Evolutionary conservation across 768 basidiomycete species (phyloP), one percentile per base, ranked within the genome.

Genomic region (Mycena pura): DNA sequence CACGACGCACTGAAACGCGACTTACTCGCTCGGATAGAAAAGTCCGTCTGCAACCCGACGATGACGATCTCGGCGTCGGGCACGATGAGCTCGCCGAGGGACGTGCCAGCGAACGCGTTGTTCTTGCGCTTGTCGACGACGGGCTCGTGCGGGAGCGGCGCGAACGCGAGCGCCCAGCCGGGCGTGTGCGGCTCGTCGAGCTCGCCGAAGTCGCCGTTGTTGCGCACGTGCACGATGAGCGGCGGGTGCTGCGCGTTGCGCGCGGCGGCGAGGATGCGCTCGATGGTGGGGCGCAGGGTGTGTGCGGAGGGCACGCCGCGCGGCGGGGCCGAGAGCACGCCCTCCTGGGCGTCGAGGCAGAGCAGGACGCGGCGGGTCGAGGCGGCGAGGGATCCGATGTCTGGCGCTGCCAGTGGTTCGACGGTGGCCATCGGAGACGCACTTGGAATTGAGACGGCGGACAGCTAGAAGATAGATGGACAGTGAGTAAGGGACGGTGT

Each of bases 11-110:
- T 10, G 24, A 32, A 13, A 38, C 17, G 27, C 25, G 7, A 66
- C 68, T 46, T 34, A 71, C 70, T 84, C 38, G 82, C 81, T 29
- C 80, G 70, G 8, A 88, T 76, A 40, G 85, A 84, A 60, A 84
- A 88, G 73, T 90, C 88, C 66, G 86, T 87, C 72, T 87, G 86
- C 70, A 88, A 81, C 14, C 89, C 89, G 17, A 83, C 84, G 48
- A 90, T 80, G 49, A 90, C 79, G 49, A 90, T 78, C 77, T 89
- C 84, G 14, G 87, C 87, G 28, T 84, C 80, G 3, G 69, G 52
- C 0, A 81, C 78, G 32, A 91, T 74, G 40, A 86, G 68, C 3
- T 81, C 77, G 8, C 73, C 80, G 4, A 91, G 77, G 11, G 51
- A 62, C 19, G 88, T 90, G 11, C 86, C 86, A 0, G 82, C 78